Percentiles rank a stretch among this genome's conserved stretches.
These are phyloP conservation scores for Venturia pyrina DNA, from an alignment of 2,329 filamentous ascomycete species.

Conservation along the genomic window DNA sequence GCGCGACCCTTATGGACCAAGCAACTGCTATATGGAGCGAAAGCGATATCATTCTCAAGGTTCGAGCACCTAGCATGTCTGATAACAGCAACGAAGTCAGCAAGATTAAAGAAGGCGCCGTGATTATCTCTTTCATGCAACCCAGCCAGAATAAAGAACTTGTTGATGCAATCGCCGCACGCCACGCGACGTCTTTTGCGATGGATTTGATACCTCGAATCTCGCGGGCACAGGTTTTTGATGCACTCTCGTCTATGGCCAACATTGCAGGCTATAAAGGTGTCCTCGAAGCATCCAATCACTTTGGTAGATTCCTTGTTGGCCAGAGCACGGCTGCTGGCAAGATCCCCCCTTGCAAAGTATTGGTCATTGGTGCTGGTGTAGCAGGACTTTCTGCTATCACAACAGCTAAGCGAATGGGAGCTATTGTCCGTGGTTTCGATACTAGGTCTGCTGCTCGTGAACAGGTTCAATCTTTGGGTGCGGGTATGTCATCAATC, in stretches of 20 bases:
- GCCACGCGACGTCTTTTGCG: conserved; percentile 67
- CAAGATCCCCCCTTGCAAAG: conserved; percentile 82
- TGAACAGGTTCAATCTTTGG: conserved; percentile 83
- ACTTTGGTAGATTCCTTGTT: conserved; percentile 79
- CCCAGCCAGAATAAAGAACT: conserved; percentile 69
- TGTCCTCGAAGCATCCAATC: conserved; percentile 79
- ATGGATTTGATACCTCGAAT: conserved; percentile 93
- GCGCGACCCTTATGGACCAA: conserved; percentile 64
- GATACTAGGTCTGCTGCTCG: conserved; percentile 81
- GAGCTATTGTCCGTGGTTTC: conserved; percentile 81
- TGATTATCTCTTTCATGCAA: conserved; percentile 74
- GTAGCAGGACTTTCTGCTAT: conserved; percentile 85
- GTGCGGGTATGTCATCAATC: conserved; percentile 37
- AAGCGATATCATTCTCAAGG: conserved; percentile 74
- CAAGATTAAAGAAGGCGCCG: conserved; percentile 57
- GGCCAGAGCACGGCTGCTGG: conserved; percentile 86
- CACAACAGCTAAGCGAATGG: conserved; percentile 68
- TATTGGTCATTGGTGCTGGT: conserved; percentile 81
- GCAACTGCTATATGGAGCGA: conserved; percentile 56
- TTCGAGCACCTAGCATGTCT: conserved; percentile 59
- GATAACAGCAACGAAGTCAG: conserved; percentile 55
- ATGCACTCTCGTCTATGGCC: conserved; percentile 82
- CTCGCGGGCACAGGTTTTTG: conserved; percentile 78
- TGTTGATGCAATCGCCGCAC: conserved; percentile 61
- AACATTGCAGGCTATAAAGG: conserved; percentile 93